Evolutionary conservation across 495 filamentous ascomycete genomes (phyloP).

Genomic region (Cryomyces minteri): DNA sequence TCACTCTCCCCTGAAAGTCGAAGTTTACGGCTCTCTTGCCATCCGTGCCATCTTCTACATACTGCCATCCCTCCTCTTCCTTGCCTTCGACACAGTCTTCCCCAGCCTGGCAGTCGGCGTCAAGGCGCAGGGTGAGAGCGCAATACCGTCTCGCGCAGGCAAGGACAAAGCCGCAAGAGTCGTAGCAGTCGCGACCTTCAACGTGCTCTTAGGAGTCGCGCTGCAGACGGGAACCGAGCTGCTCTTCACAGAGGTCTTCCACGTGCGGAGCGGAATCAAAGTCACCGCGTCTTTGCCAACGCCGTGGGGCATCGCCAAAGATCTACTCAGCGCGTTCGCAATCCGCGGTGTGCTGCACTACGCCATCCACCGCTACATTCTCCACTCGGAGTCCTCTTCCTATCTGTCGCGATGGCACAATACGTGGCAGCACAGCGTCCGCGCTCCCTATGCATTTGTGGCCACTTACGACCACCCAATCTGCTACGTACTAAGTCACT

Average conservation of each 20-base stretch:
- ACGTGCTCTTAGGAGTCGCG: constrained; percentile 35
- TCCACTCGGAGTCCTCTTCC: constrained; percentile 32
- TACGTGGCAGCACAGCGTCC: constrained; percentile 44
- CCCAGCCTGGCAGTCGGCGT: constrained; percentile 46
- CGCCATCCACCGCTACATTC: constrained; percentile 48
- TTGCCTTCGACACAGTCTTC: constrained; percentile 49
- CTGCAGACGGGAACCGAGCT: constrained; percentile 26
- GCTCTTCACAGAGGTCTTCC: constrained; percentile 29
- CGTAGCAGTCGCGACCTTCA: constrained; percentile 38
- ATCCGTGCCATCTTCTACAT: constrained; percentile 57
- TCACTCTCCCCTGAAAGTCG: constrained; percentile 56
- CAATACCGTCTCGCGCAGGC: constrained; percentile 30
- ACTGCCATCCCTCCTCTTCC: constrained; percentile 52
- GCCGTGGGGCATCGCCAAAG: constrained; percentile 40
- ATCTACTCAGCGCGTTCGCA: constrained; percentile 30
- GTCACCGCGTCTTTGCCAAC: constrained; percentile 39
- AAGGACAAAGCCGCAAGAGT: constrained; percentile 17
- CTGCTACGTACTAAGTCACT: constrained; percentile 47
- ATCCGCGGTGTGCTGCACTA: constrained; percentile 45
- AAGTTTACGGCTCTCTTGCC: constrained; percentile 45
- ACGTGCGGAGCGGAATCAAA: constrained; percentile 34
- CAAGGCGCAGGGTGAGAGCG: constrained; percentile 49
- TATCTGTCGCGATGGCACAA: constrained; percentile 31
- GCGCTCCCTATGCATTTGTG: constrained; percentile 43
- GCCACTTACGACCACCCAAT: constrained; percentile 69